Percentiles rank a stretch among this genome's conserved stretches.
These are phyloP conservation scores for Pythium folliculosum DNA, from an alignment of 352 stramenopile species.

Conservation along the genomic window DNA sequence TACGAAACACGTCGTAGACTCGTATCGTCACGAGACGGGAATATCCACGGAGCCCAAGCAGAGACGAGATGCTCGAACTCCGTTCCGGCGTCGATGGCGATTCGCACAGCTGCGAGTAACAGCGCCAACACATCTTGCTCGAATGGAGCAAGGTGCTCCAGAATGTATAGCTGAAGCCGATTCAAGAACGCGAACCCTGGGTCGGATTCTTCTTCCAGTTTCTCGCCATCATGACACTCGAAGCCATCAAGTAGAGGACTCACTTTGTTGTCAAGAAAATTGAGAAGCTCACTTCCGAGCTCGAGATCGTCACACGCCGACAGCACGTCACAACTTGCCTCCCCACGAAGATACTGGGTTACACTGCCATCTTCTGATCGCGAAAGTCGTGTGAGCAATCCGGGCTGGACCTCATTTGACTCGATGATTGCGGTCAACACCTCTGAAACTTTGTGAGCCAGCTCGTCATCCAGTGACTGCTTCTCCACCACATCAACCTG, in stretches of 20 bases:
- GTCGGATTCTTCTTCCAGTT: background rate
- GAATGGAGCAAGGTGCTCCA: background rate
- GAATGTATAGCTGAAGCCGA: background rate
- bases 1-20: background rate
- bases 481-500: background rate
- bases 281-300: background rate
- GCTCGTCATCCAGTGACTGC: background rate
- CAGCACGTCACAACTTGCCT: background rate
- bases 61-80: background rate
- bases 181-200: background rate
- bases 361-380: background rate
- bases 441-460: background rate
- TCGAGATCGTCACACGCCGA: background rate
- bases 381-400: background rate
- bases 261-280: background rate
- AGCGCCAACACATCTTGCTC: conserved; percentile 15
- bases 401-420: conserved; percentile 9
- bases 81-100: conserved; percentile 18
- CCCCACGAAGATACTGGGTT: background rate
- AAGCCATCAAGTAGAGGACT: background rate
- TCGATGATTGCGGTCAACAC: conserved; percentile 20
- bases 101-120: conserved; percentile 14
- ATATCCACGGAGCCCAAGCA: background rate
- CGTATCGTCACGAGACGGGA: background rate
- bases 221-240: background rate